Conservation (phyloP, 768 basidiomycete genomes). For the Harrya chromipes region DNA sequence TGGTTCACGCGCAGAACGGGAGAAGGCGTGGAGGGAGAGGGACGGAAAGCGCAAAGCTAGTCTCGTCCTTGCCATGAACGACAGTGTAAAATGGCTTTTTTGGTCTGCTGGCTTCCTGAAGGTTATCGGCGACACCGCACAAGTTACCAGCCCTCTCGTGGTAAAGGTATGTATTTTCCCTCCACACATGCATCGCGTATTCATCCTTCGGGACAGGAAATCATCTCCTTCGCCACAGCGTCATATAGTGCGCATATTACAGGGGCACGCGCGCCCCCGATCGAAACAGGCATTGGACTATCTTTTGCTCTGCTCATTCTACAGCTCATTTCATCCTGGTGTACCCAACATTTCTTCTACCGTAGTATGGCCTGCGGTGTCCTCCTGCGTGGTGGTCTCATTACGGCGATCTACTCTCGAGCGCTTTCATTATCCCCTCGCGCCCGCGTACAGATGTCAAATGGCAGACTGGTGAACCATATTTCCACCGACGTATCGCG, state of each 20-base stretch:
- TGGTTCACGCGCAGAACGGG: conserved; percentile 47
- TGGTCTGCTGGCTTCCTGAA: conserved; percentile 66
- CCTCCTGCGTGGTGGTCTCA: conserved; percentile 77
- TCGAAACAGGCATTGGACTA: conserved; percentile 66
- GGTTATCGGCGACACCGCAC: conserved; percentile 65
- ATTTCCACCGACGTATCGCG: conserved; percentile 91
- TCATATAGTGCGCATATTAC: conserved; percentile 52
- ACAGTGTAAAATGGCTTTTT: conserved; percentile 74
- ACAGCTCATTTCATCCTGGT: conserved; percentile 63
- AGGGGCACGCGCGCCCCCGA: conserved; percentile 37
- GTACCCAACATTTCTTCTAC: conserved; percentile 83
- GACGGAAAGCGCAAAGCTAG: conserved; percentile 64
- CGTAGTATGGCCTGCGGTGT: conserved; percentile 72
- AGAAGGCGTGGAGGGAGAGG: conserved; percentile 61
- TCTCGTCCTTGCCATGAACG: conserved; percentile 67
- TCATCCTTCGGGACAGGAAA: conserved; percentile 39
- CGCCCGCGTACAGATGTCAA: conserved; percentile 75
- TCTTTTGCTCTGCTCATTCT: conserved; percentile 66
- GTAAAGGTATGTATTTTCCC: conserved; percentile 53
- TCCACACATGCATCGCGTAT: not conserved
- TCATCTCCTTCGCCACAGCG: conserved; percentile 65
- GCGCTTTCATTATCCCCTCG: conserved; percentile 75
- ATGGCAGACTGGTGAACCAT: conserved; percentile 89
- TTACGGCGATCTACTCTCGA: conserved; percentile 81
- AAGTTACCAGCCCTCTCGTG: conserved; percentile 70